Base-by-base conservation (phyloP, 1,139 yeast genomes). In the Geotrichum macrosporum region DNA sequence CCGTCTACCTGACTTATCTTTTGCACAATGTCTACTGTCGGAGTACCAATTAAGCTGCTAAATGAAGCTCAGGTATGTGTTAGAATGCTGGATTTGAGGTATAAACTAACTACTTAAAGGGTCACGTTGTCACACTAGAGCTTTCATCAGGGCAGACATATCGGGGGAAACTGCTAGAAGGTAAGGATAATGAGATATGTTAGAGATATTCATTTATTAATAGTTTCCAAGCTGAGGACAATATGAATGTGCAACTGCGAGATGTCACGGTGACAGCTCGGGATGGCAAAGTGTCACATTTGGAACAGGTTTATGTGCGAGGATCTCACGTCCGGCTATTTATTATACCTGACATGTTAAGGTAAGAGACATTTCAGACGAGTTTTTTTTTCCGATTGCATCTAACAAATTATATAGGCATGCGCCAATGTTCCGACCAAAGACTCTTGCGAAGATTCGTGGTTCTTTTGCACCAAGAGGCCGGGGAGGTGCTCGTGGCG, bases 291-390 rank as follows among this genome's bases (percentile, higher is more conserved):
- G 84, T 85, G 4, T 72, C 83, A 4, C 84, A 84, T 57, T 75
- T 87, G 74, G 88, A 84, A 54, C 89, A 84, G 58, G 95, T 88
- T 2, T 89, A 86, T 63, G 80, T 92, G 2, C 76, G 98, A 59
- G 98, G 98, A 1, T 85, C 95, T 2, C 92, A 85, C 70, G 80
- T 92, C 32, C 76, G 92, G 55, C 83, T 87, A 65, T 76, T 92
- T 54, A 78, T 82, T 27, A 81, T 92, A 12, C 98, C 98, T 0
- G 97, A 92, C 51, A 82, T 88, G 67, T 74, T 92, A 50, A 62
- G 64, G 58, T 65, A 41, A 16, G 55, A 49, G 15, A 18, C 15
- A 12, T 29, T 10, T n/a, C 13, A 29, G 13, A 32, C 8, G 26
- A 16, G 5, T 9, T 15, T 22, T 16, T 27, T 31, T 35, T 10